Base-by-base conservation (phyloP, 1,139 yeast species). In the Diutina pseudorugosa region DNA sequence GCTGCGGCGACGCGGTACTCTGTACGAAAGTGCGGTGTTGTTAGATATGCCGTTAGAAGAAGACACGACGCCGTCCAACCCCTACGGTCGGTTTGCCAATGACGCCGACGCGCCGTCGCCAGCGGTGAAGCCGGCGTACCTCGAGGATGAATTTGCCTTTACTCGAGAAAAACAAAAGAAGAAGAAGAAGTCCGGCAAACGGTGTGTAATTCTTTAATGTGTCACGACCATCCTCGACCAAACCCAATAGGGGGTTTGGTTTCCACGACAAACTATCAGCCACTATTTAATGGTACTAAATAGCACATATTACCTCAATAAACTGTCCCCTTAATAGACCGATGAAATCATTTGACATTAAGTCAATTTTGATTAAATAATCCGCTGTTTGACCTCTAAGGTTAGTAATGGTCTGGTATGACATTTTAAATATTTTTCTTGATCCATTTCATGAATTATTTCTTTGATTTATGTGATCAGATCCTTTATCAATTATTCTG, bases 11-110 rank as follows among this genome's bases (percentile, higher is more conserved):
- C 36, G 49, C 8, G 49, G 49, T 12, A 45, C 49, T 4, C 40
- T 27, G 40, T 45, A 45, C 16, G 49, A 45, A 19, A 25, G 36
- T 25, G 49, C 49, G 3, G 49, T 33, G 23, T 45, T 45, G 30
- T 45, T 45, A 18, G 40, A 27, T 12, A 33, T 23, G 21, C 49
- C 49, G 21, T 45, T 45, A 20, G 21, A 23, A 12, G 49, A 45
- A 27, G 49, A 45, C 11, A 45, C 40, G 16, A 25, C 40, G 3
- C 21, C n/a, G n/a, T 7, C 49, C n/a, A 45, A 45, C 21, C 49
- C 49, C n/a, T 45, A 45, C 12, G 49, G 49, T 6, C 21, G 41
- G 1, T 45, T 45, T 45, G 49, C 49, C 2, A 45, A 45, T 18
- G 49, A 45, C 21, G 49, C 20, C n/a, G 49, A 45, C 23, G 42